Base-by-base conservation (phyloP, 176 grass and related monocot genomes). In the Phoenix dactylifera region DNA sequence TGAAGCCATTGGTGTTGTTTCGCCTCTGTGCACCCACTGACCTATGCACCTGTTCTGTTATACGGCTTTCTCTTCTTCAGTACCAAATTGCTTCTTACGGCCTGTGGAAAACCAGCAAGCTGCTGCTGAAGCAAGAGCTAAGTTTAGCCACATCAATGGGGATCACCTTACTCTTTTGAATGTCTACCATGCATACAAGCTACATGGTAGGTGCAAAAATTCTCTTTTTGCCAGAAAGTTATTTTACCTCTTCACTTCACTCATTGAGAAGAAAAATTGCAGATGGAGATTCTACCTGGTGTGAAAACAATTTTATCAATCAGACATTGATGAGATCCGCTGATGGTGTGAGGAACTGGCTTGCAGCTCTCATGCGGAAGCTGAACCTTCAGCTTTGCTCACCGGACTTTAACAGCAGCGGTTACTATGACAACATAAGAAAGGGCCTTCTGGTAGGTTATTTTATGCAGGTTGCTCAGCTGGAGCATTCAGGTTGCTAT, bases 101-200 rank as follows among this genome's bases (percentile, higher is more conserved):
- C 69, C 69, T 52, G 16, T 30, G 44, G 69, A 71, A 50, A 20
- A 58, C 57, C 69, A 52, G 39, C 39, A 71, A 52, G 49, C 49
- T 52, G 69, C 57, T 60, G 69, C 52, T 61, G 18, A 71, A 50
- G 39, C 49, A 3, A 60, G 52, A 48, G 16, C 35, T 17, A 71
- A 24, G 7, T 71, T 71, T 24, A 60, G 28, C 25, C 69, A 71
- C 57, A 30, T 52, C 22, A 51, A 71, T 22, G 57, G 69, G 16
- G 69, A 71, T 71, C 69, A 71, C 56, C 69, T 71, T 18, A 53
- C 56, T 52, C 69, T 71, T 60, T 35, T 71, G 49, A 71, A 71
- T 52, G 57, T 71, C 24, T 71, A 71, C 39, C 22, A 10, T 53
- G 57, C 44, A 52, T 71, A 71, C 49, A 60, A 60, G n/a, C 49